These are phyloP conservation scores for Apiotrichum sp. DNA, from an alignment of 1,284 basidiomycete species.

Conservation along the genomic window DNA sequence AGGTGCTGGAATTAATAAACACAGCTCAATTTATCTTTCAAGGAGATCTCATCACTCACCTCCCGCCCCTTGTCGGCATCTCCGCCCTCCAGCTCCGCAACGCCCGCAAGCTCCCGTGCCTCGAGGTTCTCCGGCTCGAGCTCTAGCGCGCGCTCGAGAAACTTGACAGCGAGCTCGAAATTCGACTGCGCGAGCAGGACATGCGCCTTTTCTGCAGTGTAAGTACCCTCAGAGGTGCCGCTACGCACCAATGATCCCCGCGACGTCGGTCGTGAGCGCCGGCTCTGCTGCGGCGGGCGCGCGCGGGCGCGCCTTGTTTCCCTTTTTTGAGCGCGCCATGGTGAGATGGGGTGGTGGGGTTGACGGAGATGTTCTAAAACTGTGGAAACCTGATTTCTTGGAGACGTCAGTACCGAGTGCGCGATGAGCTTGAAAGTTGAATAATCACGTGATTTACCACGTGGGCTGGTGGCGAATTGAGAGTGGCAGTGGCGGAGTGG, in stretches of 20 bases:
- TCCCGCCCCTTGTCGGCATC: constrained; percentile 66
- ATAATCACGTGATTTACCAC: too few relatives aligned
- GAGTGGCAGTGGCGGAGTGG: too few relatives aligned
- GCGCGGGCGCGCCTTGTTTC: background rate
- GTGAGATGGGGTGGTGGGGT: background rate
- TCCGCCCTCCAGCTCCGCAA: constrained; percentile 69
- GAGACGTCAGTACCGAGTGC: too few relatives aligned
- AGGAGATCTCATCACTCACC: constrained; percentile 49
- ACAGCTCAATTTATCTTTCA: background rate
- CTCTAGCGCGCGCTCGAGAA: constrained; percentile 63
- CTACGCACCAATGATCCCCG: constrained; percentile 24
- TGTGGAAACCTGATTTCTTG: too few relatives aligned
- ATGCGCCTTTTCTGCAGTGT: constrained; percentile 54
- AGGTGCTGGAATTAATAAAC: constrained; percentile 28
- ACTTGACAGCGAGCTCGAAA: constrained; percentile 70
- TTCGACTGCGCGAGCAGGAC: constrained; percentile 72
- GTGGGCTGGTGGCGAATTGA: too few relatives aligned
- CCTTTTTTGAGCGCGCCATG: constrained; percentile 20
- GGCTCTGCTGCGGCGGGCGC: constrained; percentile 2
- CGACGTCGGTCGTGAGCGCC: constrained; percentile 15
- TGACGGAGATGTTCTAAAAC: too few relatives aligned
- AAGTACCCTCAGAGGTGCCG: background rate
- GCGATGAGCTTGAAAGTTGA: too few relatives aligned
- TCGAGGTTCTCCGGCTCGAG: constrained; percentile 61
- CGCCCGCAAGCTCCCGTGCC: constrained; percentile 72